These are phyloP conservation scores for Gossypium lobatum DNA, from an alignment of 441 rosid genomes.

Conservation along the genomic window DNA sequence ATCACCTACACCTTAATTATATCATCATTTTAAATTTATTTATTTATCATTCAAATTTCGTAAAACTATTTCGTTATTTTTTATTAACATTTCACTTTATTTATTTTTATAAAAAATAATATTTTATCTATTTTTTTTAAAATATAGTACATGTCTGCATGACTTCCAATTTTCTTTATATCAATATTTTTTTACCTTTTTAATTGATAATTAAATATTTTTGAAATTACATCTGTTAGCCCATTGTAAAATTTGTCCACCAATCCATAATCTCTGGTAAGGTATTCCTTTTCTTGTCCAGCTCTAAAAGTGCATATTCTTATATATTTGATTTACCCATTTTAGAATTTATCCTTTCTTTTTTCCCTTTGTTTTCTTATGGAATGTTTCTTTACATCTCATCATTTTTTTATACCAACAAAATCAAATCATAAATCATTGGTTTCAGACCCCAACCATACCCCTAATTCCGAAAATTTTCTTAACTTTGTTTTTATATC, in stretches of 20 bases:
- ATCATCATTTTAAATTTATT: too few species aligned
- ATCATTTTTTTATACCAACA: not conserved
- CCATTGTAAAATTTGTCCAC: not conserved
- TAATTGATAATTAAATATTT: too few species aligned
- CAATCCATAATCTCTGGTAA: not conserved
- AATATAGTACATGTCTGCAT: too few species aligned
- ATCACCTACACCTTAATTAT: not conserved
- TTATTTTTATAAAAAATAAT: too few species aligned
- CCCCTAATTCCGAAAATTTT: not conserved
- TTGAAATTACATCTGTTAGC: not conserved
- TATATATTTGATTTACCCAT: not conserved
- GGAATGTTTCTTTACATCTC: not conserved
- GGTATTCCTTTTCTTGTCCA: not conserved
- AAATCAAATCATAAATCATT: conserved; percentile 7
- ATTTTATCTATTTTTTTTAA: too few species aligned
- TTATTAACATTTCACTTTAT: too few species aligned
- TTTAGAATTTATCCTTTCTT: not conserved
- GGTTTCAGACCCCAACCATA: not conserved
- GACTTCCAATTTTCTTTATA: too few species aligned
- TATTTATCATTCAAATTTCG: too few species aligned
- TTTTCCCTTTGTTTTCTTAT: not conserved
- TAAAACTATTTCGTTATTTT: too few species aligned
- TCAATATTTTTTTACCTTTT: too few species aligned
- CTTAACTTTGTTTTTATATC: not conserved
- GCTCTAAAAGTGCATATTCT: conserved; percentile 2